phyloP scores from a whole-genome alignment of 768 basidiomycete species.

The Cystoderma amianthinum region DNA sequence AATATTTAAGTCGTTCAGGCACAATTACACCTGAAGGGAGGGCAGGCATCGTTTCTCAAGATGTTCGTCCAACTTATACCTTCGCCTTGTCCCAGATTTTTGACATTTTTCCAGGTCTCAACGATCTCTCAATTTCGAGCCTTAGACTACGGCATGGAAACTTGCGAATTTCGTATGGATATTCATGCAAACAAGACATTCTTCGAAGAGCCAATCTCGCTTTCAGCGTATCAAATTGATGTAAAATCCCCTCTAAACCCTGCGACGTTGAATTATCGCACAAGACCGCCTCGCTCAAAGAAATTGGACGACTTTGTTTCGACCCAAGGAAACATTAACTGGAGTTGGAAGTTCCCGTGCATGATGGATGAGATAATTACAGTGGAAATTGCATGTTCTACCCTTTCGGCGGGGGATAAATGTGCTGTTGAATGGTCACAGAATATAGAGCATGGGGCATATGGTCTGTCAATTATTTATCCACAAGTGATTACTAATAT shows the following conservation, averaged over 20 bases:
- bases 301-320: neutral
- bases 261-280: neutral
- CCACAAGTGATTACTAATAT: no score
- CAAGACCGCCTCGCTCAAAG: neutral
- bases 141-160: slow-evolving; percentile 14
- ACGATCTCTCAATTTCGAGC: slow-evolving; percentile 14
- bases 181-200: slow-evolving; percentile 6
- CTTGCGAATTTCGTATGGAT: slow-evolving; percentile 4
- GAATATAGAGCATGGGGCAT: neutral
- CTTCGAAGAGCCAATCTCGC: slow-evolving; percentile 1
- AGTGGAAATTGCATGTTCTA: neutral
- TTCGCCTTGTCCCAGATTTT: neutral
- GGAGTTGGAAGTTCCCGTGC: slow-evolving; percentile 1
- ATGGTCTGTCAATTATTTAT: no score
- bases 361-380: slow-evolving; percentile 3
- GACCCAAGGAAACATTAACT: neutral
- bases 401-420: neutral
- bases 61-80: slow-evolving; percentile 3
- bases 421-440: neutral
- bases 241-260: slow-evolving; percentile 1
- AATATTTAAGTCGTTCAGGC: slow-evolving; percentile 9
- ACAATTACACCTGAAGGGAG: slow-evolving; percentile 11
- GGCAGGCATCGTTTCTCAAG: slow-evolving; percentile 6
- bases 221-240: neutral
- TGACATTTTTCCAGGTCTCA: slow-evolving; percentile 10